Evolutionary conservation across 2,329 filamentous ascomycete species (phyloP), one percentile per base, ranked within the genome.

Genomic region (Xylaria sp.): DNA sequence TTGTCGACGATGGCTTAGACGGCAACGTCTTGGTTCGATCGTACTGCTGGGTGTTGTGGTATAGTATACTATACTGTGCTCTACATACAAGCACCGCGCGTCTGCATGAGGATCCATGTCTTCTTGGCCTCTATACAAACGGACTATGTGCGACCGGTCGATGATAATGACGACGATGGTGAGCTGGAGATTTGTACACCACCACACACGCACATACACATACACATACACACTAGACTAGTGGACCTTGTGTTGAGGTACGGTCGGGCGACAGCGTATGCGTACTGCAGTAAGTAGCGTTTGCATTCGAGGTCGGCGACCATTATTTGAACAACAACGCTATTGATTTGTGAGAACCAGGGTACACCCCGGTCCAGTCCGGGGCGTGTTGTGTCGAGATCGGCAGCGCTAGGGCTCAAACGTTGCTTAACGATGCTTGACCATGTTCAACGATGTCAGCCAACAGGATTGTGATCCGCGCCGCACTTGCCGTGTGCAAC

Each of bases 381-480:
- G 62, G 56, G 65, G 62, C n/a, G 15, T 52, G 23, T 25, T 39
- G 66, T 46, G 41, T 61, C 56, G 13, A n/a, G 69, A 71, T 71
- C 69, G 66, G 64, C 70, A 61, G 62, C 67, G 64, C 67, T 70
- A 72, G 51, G n/a, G n/a, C 59, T 62, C 59, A 58, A 31, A 67
- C 68, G 57, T 64, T 43, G 43, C 43, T 49, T 39, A 51, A 23
- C 2, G 46, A 39, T 60, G 62, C 62, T 62, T 54, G 56, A 31
- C 64, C 61, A 46, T 64, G 56, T 51, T 62, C 67, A 68, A 71
- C 68, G 66, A 64, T 62, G 67, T 60, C 65, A 67, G 61, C 68
- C 70, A 72, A 71, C 72, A 62, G 70, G 72, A 73, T 69, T 70
- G 64, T 60, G 69, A 71, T 73, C 70, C 70, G 66, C 69, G 66